Percentiles rank a stretch among this genome's conserved stretches.
These are phyloP conservation scores for Diplocarpon mali DNA, from an alignment of 2,329 filamentous ascomycete genomes.

Conservation along the genomic window DNA sequence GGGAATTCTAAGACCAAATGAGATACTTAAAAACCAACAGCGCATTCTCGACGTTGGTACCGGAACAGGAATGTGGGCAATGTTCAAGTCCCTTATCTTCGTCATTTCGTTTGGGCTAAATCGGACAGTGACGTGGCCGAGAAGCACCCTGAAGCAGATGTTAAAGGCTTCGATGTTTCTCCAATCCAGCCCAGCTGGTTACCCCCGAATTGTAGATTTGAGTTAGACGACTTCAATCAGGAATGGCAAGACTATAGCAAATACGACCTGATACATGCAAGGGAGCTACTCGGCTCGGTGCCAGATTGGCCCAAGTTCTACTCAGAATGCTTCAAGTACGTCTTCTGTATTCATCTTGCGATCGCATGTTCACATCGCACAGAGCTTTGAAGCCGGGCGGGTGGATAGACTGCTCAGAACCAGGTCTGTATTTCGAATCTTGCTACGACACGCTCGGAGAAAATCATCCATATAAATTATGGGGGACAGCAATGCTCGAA, in stretches of 20 bases:
- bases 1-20: not conserved
- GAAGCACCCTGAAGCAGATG: constrained; percentile 32
- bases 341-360: too few relatives aligned
- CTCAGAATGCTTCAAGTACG: constrained; percentile 8
- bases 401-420: constrained; percentile 14
- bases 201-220: constrained; percentile 49
- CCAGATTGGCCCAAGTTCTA: constrained; percentile 12
- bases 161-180: constrained; percentile 43
- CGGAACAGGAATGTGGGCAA: constrained; percentile 16
- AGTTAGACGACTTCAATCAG: constrained; percentile 49
- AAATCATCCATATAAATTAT: constrained; percentile 9
- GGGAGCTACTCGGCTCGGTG: constrained; percentile 14
- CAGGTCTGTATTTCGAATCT: constrained; percentile 10
- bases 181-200: constrained; percentile 46
- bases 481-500: constrained; percentile 12
- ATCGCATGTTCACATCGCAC: not conserved
- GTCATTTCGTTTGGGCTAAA: not conserved
- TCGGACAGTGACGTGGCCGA: constrained; percentile 34
- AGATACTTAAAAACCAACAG: constrained; percentile 2
- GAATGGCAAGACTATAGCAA: constrained; percentile 24
- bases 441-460: constrained; percentile 5
- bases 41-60: constrained; percentile 15
- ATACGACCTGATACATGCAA: constrained; percentile 26
- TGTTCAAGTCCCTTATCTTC: constrained; percentile 2
- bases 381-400: constrained; percentile 13